phyloP scores from a whole-genome alignment of 495 filamentous ascomycete species.

The Annulohypoxylon nitens region DNA sequence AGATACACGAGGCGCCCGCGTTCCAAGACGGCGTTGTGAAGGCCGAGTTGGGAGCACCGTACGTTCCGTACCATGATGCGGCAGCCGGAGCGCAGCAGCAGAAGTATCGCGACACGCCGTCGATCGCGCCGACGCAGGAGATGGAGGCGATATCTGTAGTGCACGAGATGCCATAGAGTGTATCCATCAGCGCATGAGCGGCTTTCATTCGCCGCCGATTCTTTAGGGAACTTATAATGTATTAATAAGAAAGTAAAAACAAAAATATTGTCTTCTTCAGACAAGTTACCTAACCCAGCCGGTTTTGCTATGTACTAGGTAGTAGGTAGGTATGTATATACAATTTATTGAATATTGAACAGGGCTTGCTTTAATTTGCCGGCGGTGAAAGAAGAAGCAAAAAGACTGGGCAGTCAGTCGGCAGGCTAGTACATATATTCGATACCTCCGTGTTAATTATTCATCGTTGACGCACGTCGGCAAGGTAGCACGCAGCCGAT shows the following conservation, averaged over 20 bases:
- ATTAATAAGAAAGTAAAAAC: conserved; percentile 15
- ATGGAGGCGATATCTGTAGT: conserved; percentile 7
- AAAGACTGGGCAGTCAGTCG: neutral
- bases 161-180: conserved; percentile 6
- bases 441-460: neutral
- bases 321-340: neutral
- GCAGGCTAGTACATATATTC: neutral
- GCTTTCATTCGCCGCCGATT: neutral
- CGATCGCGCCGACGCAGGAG: conserved; percentile 11
- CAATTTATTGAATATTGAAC: neutral
- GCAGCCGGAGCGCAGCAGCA: neutral
- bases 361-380: conserved; percentile 6
- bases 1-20: neutral
- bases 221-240: conserved; percentile 4
- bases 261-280: neutral
- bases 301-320: neutral
- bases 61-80: neutral
- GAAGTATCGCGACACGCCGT: neutral
- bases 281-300: conserved; percentile 3
- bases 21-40: neutral
- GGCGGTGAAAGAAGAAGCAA: conserved; percentile 10
- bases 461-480: conserved; percentile 7
- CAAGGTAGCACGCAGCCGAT: conserved; percentile 12
- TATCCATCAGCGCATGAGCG: neutral
- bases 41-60: neutral